Evolutionary conservation across 2,329 filamentous ascomycete genomes (phyloP).

Genomic region (Microcyclosporella mali): DNA sequence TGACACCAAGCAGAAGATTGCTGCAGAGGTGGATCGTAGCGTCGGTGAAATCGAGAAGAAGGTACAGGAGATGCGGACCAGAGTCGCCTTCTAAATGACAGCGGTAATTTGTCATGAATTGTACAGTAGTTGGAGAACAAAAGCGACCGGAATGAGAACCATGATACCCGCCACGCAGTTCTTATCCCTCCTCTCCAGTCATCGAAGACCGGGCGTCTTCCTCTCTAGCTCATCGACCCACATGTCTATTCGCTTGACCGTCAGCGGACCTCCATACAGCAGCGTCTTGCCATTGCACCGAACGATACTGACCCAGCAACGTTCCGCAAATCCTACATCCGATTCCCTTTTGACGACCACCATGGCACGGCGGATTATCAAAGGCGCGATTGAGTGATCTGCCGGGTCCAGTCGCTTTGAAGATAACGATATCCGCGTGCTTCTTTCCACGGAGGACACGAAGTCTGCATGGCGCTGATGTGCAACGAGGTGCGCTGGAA

Average conservation of each 20-base stretch:
- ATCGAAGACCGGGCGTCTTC: background rate
- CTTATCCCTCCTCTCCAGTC: background rate
- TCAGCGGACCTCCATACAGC: background rate
- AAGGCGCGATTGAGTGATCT: background rate
- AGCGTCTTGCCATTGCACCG: background rate
- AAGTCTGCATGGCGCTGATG: background rate
- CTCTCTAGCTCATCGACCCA: conserved; percentile 1
- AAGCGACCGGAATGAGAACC: background rate
- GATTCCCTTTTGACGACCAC: background rate
- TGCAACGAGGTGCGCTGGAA: background rate
- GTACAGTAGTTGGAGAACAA: conserved; percentile 1
- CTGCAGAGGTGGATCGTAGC: conserved; percentile 82
- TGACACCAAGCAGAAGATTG: conserved; percentile 93
- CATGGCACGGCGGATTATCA: background rate
- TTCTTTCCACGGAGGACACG: background rate
- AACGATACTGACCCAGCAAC: background rate
- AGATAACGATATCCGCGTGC: background rate
- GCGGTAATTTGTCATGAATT: background rate
- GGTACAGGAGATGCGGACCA: conserved; percentile 49
- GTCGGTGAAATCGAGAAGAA: conserved; percentile 93
- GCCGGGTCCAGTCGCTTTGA: background rate
- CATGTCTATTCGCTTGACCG: background rate
- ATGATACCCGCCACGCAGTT: conserved; percentile 1
- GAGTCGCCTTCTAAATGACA: conserved; percentile 32
- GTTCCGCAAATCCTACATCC: background rate